phyloP scores from a whole-genome alignment of 1,284 basidiomycete genomes.

The Tranzscheliella williamsii region DNA sequence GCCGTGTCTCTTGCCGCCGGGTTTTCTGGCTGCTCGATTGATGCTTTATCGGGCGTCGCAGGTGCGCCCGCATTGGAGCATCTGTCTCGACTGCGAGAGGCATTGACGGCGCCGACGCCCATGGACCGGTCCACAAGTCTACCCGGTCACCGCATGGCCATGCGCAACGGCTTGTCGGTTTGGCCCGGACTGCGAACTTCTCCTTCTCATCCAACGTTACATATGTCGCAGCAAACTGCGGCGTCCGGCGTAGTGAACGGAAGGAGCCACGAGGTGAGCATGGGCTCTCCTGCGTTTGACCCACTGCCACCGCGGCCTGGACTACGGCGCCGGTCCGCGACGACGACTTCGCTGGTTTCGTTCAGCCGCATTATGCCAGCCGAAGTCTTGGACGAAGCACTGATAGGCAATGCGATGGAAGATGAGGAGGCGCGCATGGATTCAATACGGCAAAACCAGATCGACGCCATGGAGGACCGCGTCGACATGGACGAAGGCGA shows the following conservation, averaged over 20 bases:
- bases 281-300: slow-evolving; percentile 24
- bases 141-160: slow-evolving; percentile 10
- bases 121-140: slow-evolving; percentile 36
- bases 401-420: slow-evolving; percentile 28
- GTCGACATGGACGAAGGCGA: slow-evolving; percentile 3
- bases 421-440: slow-evolving; percentile 37
- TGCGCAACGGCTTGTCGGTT: slow-evolving; percentile 9
- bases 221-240: no score
- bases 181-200: slow-evolving; percentile 5
- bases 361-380: slow-evolving; percentile 34
- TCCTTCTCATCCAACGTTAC: slow-evolving; percentile 4
- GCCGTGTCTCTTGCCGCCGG: no score
- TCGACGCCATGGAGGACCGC: slow-evolving; percentile 9
- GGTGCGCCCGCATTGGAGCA: not conserved
- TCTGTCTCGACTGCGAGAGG: not conserved
- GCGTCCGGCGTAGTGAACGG: no score
- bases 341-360: slow-evolving; percentile 23
- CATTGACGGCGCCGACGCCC: slow-evolving; percentile 1
- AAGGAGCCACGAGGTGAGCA: no score
- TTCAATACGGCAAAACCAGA: no score
- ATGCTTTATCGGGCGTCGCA: no score
- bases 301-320: slow-evolving; percentile 21
- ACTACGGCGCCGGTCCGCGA: slow-evolving; percentile 33
- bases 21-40: no score
- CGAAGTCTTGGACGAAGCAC: slow-evolving; percentile 38